A percentile compares a stretch with the other conserved stretches of the same genome.
These are phyloP conservation scores for Neurospora sp. DNA, from an alignment of 495 filamentous ascomycete genomes.

Conservation along the genomic window DNA sequence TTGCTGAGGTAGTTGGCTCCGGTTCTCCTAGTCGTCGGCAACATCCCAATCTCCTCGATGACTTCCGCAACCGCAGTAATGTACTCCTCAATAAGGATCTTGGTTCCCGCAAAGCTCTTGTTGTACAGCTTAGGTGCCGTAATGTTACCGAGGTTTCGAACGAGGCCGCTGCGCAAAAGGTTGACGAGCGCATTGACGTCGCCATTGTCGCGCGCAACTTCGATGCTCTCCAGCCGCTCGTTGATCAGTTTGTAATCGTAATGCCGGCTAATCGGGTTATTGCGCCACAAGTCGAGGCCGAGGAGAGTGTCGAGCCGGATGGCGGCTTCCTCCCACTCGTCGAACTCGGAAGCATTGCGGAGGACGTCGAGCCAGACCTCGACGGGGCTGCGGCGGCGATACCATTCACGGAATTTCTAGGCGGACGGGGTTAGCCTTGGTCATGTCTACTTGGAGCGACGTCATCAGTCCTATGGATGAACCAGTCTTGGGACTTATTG, in stretches of 20 bases:
- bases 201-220: conserved; percentile 62
- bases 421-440: background rate
- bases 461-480: background rate
- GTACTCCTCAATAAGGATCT: conserved; percentile 84
- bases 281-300: conserved; percentile 74
- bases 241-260: conserved; percentile 88
- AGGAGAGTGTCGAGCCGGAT: conserved; percentile 68
- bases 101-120: conserved; percentile 78
- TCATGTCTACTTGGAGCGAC: background rate
- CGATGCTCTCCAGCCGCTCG: conserved; percentile 60
- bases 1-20: background rate
- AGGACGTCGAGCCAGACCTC: conserved; percentile 49
- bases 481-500: conserved; percentile 1
- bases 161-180: conserved; percentile 73
- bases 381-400: conserved; percentile 40
- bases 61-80: conserved; percentile 73
- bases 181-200: conserved; percentile 69
- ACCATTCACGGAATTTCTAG: conserved; percentile 28
- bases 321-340: conserved; percentile 77
- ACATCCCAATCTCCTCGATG: conserved; percentile 62
- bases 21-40: conserved; percentile 43
- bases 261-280: conserved; percentile 67
- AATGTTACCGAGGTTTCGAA: conserved; percentile 88
- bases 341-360: conserved; percentile 54
- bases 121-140: conserved; percentile 76